A percentile compares a stretch with the other conserved stretches of the same genome.
phyloP scores from a whole-genome alignment of 352 stramenopile genomes.

The Aphanomyces astaci region DNA sequence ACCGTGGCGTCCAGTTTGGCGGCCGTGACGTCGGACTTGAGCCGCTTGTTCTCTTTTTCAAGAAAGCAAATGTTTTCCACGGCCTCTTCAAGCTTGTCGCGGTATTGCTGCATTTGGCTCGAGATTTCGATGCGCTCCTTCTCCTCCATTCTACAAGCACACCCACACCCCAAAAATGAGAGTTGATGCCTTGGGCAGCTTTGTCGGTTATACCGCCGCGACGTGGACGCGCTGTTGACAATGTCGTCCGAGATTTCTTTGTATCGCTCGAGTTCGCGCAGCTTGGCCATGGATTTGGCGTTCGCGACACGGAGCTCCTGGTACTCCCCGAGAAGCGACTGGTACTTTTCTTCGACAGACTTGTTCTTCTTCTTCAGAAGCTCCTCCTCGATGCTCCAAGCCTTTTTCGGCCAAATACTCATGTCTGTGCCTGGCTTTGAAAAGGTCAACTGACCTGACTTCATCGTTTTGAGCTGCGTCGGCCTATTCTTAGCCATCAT shows the following conservation, averaged over 20 bases:
- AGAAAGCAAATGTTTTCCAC: constrained; percentile 24
- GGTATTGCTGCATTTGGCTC: constrained; percentile 67
- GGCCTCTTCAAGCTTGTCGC: constrained; percentile 68
- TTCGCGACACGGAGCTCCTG: constrained; percentile 61
- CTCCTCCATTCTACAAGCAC: constrained; percentile 35
- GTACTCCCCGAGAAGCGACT: constrained; percentile 52
- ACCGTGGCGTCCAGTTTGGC: constrained; percentile 21
- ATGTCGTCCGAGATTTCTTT: constrained; percentile 64
- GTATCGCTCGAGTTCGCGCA: constrained; percentile 62
- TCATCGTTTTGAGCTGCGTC: constrained; percentile 1
- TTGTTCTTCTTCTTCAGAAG: constrained; percentile 73
- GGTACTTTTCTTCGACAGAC: constrained; percentile 59
- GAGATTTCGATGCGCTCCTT: constrained; percentile 58
- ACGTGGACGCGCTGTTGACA: constrained; percentile 44
- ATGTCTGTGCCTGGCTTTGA: constrained; percentile 1
- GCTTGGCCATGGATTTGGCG: constrained; percentile 53
- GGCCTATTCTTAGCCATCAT: not conserved
- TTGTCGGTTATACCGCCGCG: constrained; percentile 35
- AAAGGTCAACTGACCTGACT: constrained; percentile 15
- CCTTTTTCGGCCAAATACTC: constrained; percentile 41
- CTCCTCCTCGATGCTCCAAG: constrained; percentile 65
- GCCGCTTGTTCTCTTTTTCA: constrained; percentile 23
- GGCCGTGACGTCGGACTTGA: constrained; percentile 19
- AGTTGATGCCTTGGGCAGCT: not conserved
- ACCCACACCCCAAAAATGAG: too few species aligned